A percentile compares a stretch with the other conserved stretches of the same genome.
Conservation (phyloP, 2,329 filamentous ascomycete genomes). For the Graphilbum fragrans region DNA sequence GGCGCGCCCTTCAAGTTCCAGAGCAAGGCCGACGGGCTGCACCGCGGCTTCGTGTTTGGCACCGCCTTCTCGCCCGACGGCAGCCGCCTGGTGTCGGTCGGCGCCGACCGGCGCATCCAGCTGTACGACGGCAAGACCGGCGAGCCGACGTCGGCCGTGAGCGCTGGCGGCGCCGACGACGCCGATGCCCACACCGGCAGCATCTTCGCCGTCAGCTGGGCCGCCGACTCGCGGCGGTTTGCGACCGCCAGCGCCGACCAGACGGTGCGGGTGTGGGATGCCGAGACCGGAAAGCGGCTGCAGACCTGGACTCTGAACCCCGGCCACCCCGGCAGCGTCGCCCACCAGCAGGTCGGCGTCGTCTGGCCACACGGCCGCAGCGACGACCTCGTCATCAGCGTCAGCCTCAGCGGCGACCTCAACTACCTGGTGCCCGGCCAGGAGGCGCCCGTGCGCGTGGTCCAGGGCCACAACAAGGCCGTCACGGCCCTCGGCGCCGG, state of each 20-base stretch:
- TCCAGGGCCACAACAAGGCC: conserved; percentile 84
- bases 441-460: conserved; percentile 53
- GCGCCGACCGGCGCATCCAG: conserved; percentile 86
- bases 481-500: conserved; percentile 64
- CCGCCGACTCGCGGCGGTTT: conserved; percentile 71
- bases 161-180: conserved; percentile 22
- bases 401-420: conserved; percentile 79
- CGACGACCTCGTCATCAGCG: conserved; percentile 80
- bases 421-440: conserved; percentile 74
- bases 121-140: conserved; percentile 95
- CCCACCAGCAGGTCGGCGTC: conserved; percentile 87
- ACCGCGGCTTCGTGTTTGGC: conserved; percentile 82
- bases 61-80: conserved; percentile 87
- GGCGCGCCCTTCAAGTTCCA: conserved; percentile 95
- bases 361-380: conserved; percentile 74
- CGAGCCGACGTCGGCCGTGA: conserved; percentile 61
- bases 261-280: conserved; percentile 91
- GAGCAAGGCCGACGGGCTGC: conserved; percentile 63
- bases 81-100: conserved; percentile 68
- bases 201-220: conserved; percentile 87
- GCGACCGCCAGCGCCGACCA: conserved; percentile 90
- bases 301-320: conserved; percentile 80
- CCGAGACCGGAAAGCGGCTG: conserved; percentile 60
- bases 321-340: conserved; percentile 54
- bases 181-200: conserved; percentile 70